Percentiles rank a stretch among this genome's conserved stretches.
Conservation (phyloP, 2,329 filamentous ascomycete genomes). For the Ophiognomonia clavigignenti-juglandacearum region DNA sequence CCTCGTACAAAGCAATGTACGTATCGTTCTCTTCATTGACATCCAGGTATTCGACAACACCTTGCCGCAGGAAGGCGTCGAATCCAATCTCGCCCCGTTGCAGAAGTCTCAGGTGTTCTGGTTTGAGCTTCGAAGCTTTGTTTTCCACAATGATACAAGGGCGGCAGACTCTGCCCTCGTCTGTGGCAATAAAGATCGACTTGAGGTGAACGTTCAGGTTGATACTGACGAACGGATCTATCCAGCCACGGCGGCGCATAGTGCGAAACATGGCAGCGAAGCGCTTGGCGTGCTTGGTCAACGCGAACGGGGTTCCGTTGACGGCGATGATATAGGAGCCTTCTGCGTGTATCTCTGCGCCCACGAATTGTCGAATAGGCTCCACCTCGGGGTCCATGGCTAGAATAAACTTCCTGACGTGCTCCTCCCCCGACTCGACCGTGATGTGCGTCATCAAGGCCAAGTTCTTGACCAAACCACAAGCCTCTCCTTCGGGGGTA, state of each 20-base stretch:
- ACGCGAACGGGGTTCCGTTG: constrained; percentile 88
- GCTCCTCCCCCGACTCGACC: constrained; percentile 89
- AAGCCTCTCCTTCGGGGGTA: constrained; percentile 97
- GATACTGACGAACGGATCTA: constrained; percentile 95
- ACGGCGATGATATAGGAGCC: constrained; percentile 89
- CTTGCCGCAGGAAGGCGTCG: constrained; percentile 86
- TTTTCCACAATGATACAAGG: constrained; percentile 95
- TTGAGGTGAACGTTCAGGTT: constrained; percentile 91
- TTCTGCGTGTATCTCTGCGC: constrained; percentile 78
- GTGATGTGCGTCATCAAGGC: constrained; percentile 99
- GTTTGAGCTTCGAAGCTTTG: constrained; percentile 72
- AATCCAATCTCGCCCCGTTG: constrained; percentile 83
- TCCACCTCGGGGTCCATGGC: constrained; percentile 81
- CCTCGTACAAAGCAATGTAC: constrained; percentile 85
- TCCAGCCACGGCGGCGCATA: constrained; percentile 81
- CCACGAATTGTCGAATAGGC: constrained; percentile 64
- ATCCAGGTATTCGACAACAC: constrained; percentile 92
- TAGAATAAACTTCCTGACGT: constrained; percentile 81
- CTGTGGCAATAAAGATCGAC: constrained; percentile 91
- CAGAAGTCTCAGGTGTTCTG: constrained; percentile 72
- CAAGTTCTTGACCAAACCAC: constrained; percentile 95
- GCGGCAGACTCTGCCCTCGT: constrained; percentile 93
- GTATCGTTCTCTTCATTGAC: constrained; percentile 98
- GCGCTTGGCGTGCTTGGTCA: constrained; percentile 79
- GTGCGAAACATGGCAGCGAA: constrained; percentile 83